These are phyloP conservation scores for Eutypella sp. DNA, from an alignment of 2,329 filamentous ascomycete genomes.

Conservation along the genomic window DNA sequence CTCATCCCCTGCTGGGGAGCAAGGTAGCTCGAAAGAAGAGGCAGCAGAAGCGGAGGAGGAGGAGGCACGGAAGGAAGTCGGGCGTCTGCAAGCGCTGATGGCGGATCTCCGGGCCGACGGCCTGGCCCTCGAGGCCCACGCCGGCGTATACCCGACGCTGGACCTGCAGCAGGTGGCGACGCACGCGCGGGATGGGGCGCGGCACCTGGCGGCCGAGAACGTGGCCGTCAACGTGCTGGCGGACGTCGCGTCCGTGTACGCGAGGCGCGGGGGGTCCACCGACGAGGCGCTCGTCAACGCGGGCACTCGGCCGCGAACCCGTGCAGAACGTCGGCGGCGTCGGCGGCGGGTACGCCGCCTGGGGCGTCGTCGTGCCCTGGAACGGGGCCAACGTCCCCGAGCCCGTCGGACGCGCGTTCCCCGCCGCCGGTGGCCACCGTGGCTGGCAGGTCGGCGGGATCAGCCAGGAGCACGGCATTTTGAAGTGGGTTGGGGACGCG, in stretches of 20 bases:
- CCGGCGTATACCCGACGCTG: conserved; percentile 69
- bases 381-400: conserved; percentile 39
- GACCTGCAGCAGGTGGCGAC: conserved; percentile 78
- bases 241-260: conserved; percentile 67
- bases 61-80: conserved; percentile 24
- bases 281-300: conserved; percentile 63
- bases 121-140: conserved; percentile 63
- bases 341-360: conserved; percentile 54
- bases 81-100: conserved; percentile 36
- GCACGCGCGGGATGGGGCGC: conserved; percentile 44
- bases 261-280: conserved; percentile 44
- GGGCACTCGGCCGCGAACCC: conserved; percentile 68
- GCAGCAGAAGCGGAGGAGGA: conserved; percentile 21
- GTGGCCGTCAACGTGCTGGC: conserved; percentile 66
- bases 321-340: conserved; percentile 57
- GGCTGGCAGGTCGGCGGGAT: conserved; percentile 67
- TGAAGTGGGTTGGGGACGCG: conserved; percentile 51
- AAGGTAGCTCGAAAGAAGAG: conserved; percentile 11
- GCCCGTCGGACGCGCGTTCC: conserved; percentile 18
- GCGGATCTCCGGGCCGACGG: conserved; percentile 30
- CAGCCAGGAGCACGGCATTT: conserved; percentile 73
- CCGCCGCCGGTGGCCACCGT: conserved; percentile 35
- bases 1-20: background rate
- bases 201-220: conserved; percentile 43
- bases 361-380: conserved; percentile 65